phyloP scores from a whole-genome alignment of 2,329 filamentous ascomycete species.

The Xylariaceae sp. region DNA sequence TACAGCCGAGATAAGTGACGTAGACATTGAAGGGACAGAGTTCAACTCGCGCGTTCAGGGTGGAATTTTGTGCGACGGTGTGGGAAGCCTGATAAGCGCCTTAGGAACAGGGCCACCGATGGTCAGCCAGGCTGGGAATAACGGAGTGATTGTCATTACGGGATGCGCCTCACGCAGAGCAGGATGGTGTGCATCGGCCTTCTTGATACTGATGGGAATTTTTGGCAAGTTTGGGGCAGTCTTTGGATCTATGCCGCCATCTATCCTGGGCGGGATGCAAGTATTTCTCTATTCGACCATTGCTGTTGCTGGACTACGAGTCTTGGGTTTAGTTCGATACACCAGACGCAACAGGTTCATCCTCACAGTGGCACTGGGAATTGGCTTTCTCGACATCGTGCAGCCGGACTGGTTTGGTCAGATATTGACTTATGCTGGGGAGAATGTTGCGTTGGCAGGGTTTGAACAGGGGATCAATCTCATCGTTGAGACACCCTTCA shows the following conservation, averaged over 20 bases:
- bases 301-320: slow-evolving; percentile 66
- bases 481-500: slow-evolving; percentile 45
- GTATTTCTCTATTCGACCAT: slow-evolving; percentile 71
- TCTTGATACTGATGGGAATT: slow-evolving; percentile 69
- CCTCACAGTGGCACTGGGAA: slow-evolving; percentile 61
- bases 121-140: slow-evolving; percentile 70
- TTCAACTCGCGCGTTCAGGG: slow-evolving; percentile 73
- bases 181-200: slow-evolving; percentile 67
- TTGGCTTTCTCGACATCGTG: slow-evolving; percentile 56
- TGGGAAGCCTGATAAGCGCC: slow-evolving; percentile 65
- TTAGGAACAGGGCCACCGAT: slow-evolving; percentile 70
- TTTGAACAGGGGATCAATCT: slow-evolving; percentile 46
- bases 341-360: slow-evolving; percentile 69
- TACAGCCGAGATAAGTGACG: slow-evolving; percentile 45
- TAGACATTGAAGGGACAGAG: slow-evolving; percentile 62
- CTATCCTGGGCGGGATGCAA: slow-evolving; percentile 51
- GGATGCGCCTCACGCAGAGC: slow-evolving; percentile 70
- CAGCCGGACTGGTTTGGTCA: slow-evolving; percentile 44
- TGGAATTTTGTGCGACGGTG: slow-evolving; percentile 66
- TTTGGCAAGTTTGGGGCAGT: slow-evolving; percentile 73
- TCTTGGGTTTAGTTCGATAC: slow-evolving; percentile 64
- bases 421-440: slow-evolving; percentile 41
- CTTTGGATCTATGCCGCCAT: slow-evolving; percentile 64
- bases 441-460: slow-evolving; percentile 41
- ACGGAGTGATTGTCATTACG: slow-evolving; percentile 69